These are phyloP conservation scores for Xylaria grammica DNA, from an alignment of 495 filamentous ascomycete genomes.

Conservation along the genomic window DNA sequence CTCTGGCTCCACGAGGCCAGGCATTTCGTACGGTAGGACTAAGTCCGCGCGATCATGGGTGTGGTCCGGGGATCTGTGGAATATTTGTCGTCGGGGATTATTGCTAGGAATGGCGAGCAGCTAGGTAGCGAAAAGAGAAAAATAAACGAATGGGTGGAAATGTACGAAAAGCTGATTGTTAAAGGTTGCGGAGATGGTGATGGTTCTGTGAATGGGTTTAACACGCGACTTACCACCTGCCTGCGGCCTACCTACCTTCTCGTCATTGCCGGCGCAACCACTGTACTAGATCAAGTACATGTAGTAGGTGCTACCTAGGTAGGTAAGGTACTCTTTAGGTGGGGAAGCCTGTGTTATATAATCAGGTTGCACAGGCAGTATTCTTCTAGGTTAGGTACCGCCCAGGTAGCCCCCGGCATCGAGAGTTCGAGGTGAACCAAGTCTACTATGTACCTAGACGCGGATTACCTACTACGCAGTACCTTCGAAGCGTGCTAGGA, in stretches of 20 bases:
- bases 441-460: too few species aligned
- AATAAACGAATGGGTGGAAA: background rate
- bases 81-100: background rate
- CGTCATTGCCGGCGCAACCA: too few species aligned
- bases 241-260: too few species aligned
- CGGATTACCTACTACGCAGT: too few species aligned
- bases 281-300: too few species aligned
- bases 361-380: background rate
- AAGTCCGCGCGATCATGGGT: slow-evolving; percentile 31
- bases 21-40: slow-evolving; percentile 32
- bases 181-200: background rate
- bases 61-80: background rate
- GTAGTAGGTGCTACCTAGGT: too few species aligned
- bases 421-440: background rate
- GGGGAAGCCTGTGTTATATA: background rate
- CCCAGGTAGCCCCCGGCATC: too few species aligned
- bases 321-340: too few species aligned
- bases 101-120: background rate
- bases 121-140: background rate
- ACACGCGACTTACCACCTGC: background rate
- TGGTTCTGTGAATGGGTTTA: background rate
- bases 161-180: too few species aligned
- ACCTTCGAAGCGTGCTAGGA: too few species aligned
- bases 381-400: too few species aligned
- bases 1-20: slow-evolving; percentile 35